Evolutionary conservation across 1,284 basidiomycete species (phyloP), one percentile per base, ranked within the genome.

Genomic region (Omphalotus olearius): DNA sequence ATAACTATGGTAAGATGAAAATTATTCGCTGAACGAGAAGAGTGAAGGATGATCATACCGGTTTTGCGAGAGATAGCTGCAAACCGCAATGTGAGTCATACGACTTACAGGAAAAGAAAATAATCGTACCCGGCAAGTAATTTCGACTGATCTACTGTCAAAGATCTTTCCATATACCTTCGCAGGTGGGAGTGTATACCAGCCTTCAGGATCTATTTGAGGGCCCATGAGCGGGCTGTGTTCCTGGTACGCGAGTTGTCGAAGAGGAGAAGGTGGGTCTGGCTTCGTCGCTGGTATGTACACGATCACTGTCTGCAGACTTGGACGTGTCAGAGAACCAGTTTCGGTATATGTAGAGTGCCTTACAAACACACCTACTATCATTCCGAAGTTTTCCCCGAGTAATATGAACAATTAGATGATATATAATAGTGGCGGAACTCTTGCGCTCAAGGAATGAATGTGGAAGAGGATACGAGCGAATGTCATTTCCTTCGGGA

Each of bases 161-260:
- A 69, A 72, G 5, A 74, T 45, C 30, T 56, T 66, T 1, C 72
- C 74, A 13, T 52, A 55, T 6, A 71, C 57, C 4, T 56, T 48
- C 14, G 57, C 59, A 33, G 66, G 56, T 20, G 59, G 61, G 7
- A 70, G 56, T 14, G 60, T 60, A 20, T 57, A 53, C 74, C 74
- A 75, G 4, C 72, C 72, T 16, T 64, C 57, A n/a, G 69, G 67
- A 53, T 73, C 72, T n/a, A 55, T 60, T n/a, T 64, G 60, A 1
- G 72, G 72, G 0, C 64, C 62, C 14, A 63, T 61, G 6, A 69
- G 59, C 52, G 57, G 45, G 14, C 45, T 64, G n/a, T 41, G 23
- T 45, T 62, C 63, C 33, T 68, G 59, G 54, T 70, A 71, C 2
- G 69, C 67, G 11, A 68, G 53, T 52, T 66, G 66, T 35, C 73